Base-by-base conservation (phyloP, 2,329 filamentous ascomycete species). In the Neofusicoccum kwambonambiense region DNA sequence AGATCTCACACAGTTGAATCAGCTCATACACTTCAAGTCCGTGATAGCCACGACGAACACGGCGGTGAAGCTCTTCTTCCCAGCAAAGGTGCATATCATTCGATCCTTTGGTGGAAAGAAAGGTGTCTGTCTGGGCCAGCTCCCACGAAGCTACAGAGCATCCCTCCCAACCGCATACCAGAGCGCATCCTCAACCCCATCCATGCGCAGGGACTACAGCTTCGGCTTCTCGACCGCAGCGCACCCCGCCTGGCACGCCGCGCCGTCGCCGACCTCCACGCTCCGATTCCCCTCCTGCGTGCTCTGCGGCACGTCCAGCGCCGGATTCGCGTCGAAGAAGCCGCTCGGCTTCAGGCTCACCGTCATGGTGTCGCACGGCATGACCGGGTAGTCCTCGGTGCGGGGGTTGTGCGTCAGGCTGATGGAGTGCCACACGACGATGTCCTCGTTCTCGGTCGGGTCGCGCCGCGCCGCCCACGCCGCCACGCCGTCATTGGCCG, bases 381-480 rank as follows among this genome's bases (percentile, higher is more conserved):
- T 75, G 13, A 75, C 70, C 1, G 73, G 72, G 65, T 69, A 75
- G 31, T 74, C 73, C 49, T 75, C 72, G 11, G 71, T 69, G 1
- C 79, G 74, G 9, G 79, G 79, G 44, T 81, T 81, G 63, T 80
- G 79, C 4, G 79, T 80, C 57, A 79, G 77, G 15, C 79, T 78
- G 66, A 81, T 79, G 3, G 77, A 76, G 56, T 76, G 78, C 78
- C 78, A 81, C 31, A 81, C 71, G 12, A 80, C 78, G 5, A 81
- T 76, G 67, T 81, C 79, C 5, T 77, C 73, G 65, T 31, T 34
- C 3, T 60, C 42, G 4, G 42, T 19, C 2, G 27, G 9, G 3
- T 66, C 64, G 6, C 39, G 13, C 7, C 65, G 4, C 15, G 56
- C 34, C 4, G 57, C 63, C 51, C 67, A 68, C 3, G 68, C 69